Conservation (phyloP, 129 eudicot species). For the Artemisia annua region DNA sequence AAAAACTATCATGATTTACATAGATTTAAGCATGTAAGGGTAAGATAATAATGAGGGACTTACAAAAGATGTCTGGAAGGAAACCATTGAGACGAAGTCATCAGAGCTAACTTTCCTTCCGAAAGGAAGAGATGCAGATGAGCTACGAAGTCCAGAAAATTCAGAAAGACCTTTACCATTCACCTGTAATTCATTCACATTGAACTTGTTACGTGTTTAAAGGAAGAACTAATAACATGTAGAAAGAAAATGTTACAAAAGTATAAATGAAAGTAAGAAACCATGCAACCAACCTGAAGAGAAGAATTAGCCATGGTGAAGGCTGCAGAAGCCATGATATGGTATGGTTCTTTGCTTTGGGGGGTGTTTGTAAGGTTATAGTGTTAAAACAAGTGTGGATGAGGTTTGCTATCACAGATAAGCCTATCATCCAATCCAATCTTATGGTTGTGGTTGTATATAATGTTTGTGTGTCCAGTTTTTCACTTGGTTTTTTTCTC, state of each 20-base stretch:
- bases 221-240: background rate
- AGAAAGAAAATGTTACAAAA: background rate
- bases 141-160: conserved; percentile 70
- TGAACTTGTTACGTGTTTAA: background rate
- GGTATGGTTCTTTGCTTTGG: conserved; percentile 15
- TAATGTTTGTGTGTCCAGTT: conserved; percentile 33
- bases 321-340: conserved; percentile 61
- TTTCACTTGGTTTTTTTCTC: conserved; percentile 18
- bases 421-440: conserved; percentile 53
- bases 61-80: conserved; percentile 80
- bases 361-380: conserved; percentile 38
- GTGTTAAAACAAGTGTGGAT: conserved; percentile 51
- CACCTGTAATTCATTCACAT: conserved; percentile 40
- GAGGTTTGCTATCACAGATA: conserved; percentile 63
- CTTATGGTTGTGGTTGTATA: conserved; percentile 60
- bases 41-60: conserved; percentile 29
- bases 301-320: conserved; percentile 73
- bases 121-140: conserved; percentile 59
- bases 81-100: conserved; percentile 64
- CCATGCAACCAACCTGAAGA: conserved; percentile 44
- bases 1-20: too few relatives aligned
- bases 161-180: conserved; percentile 70
- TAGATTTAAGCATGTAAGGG: too few relatives aligned
- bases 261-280: too few relatives aligned
- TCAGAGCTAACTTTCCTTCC: conserved; percentile 50